These are phyloP conservation scores for Porcisia deanei DNA, from an alignment of 208 protist species.

Conservation along the genomic window DNA sequence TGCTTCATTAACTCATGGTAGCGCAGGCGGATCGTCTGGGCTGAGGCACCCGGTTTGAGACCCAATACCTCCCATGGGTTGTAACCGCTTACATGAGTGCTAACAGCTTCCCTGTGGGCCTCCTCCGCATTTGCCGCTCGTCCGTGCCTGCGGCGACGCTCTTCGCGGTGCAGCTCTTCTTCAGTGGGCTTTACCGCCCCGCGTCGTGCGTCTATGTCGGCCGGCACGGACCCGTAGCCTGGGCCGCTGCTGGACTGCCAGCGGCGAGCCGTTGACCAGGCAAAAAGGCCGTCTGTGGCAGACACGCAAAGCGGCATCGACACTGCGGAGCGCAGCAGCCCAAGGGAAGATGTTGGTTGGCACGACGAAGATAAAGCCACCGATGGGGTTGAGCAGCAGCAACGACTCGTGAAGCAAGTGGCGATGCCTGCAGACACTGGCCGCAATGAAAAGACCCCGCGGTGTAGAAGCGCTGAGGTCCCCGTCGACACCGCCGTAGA, in stretches of 20 bases:
- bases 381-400: slow-evolving; percentile 2
- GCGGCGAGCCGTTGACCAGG: slow-evolving; percentile 13
- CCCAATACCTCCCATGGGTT: slow-evolving; percentile 87
- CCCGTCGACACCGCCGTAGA: background rate
- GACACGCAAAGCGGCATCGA: background rate
- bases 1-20: slow-evolving; percentile 89
- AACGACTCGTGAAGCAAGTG: background rate
- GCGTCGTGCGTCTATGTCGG: slow-evolving; percentile 66
- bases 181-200: slow-evolving; percentile 52
- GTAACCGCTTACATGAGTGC: slow-evolving; percentile 62
- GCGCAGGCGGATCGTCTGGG: slow-evolving; percentile 71
- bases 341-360: background rate
- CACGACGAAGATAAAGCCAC: slow-evolving; percentile 3
- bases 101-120: slow-evolving; percentile 42
- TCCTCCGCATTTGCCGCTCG: slow-evolving; percentile 29
- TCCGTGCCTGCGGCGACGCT: slow-evolving; percentile 41
- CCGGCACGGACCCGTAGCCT: slow-evolving; percentile 53
- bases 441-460: background rate
- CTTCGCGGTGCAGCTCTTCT: slow-evolving; percentile 44
- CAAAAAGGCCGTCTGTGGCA: background rate
- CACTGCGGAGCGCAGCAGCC: background rate
- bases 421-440: background rate
- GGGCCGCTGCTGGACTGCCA: slow-evolving; percentile 29
- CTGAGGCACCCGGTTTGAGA: slow-evolving; percentile 68
- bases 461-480: background rate